Percentiles rank a stretch among this genome's conserved stretches.
Evolutionary conservation across 1,284 basidiomycete species (phyloP).

Genomic region (Cutaneotrichosporon daszewskae): DNA sequence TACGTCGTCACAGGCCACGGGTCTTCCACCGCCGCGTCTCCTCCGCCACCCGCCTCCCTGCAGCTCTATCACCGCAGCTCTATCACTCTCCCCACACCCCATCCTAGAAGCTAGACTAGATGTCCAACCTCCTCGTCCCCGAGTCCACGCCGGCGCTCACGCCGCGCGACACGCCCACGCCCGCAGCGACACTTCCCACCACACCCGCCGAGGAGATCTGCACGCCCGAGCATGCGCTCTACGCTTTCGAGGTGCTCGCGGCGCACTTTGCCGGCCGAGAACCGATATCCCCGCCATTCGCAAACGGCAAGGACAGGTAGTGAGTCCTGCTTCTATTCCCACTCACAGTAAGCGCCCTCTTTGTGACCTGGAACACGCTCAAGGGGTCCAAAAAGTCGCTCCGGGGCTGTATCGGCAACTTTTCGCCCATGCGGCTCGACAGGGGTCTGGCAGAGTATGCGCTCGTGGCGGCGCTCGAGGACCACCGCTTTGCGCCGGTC

Average conservation of each 20-base stretch:
- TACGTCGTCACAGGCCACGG: too few relatives aligned
- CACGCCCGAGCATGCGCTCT: conserved; percentile 47
- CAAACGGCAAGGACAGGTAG: conserved; percentile 28
- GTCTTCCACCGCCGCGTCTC: too few relatives aligned
- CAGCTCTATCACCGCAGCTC: too few relatives aligned
- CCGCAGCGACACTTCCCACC: conserved; percentile 12
- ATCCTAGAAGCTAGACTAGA: too few relatives aligned
- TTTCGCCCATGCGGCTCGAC: conserved; percentile 68
- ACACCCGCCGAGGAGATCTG: conserved; percentile 20
- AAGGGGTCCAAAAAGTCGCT: conserved; percentile 51
- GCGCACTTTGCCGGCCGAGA: conserved; percentile 34
- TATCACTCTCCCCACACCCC: too few relatives aligned
- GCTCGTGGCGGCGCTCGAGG: conserved; percentile 57
- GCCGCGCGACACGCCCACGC: conserved; percentile 7
- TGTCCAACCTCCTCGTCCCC: too few relatives aligned
- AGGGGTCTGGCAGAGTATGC: conserved; percentile 85
- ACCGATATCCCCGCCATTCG: conserved; percentile 19
- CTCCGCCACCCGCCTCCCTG: too few relatives aligned
- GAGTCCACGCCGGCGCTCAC: conserved; percentile 7
- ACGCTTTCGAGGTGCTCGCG: conserved; percentile 52
- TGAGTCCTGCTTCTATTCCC: conserved; percentile 14
- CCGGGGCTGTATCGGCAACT: conserved; percentile 93
- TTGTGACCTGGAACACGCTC: conserved; percentile 87
- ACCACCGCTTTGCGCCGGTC: conserved; percentile 59
- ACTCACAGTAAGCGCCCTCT: conserved; percentile 64